Evolutionary conservation across 495 filamentous ascomycete species (phyloP).

Genomic region (Beverwykella pulmonaria): DNA sequence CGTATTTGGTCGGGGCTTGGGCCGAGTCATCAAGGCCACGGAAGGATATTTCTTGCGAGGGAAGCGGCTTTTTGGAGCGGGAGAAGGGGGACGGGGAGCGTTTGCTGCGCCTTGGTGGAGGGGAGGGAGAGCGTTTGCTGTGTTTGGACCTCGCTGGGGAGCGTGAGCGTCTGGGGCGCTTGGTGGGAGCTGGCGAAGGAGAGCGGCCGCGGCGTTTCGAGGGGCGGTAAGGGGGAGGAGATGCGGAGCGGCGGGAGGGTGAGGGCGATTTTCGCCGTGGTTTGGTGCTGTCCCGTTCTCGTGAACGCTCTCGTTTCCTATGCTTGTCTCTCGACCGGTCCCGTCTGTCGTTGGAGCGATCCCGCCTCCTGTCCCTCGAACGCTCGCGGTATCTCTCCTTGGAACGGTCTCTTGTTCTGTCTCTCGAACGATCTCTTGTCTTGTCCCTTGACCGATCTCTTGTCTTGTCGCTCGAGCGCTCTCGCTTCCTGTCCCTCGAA

Average conservation of each 20-base stretch:
- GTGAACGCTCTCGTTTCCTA: slow-evolving; percentile 13
- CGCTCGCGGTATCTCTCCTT: slow-evolving; percentile 4
- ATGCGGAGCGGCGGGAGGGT: slow-evolving; percentile 15
- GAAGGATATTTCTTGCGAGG: slow-evolving; percentile 46
- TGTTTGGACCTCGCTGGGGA: neutral
- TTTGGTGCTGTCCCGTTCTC: slow-evolving; percentile 19
- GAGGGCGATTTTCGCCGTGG: slow-evolving; percentile 6
- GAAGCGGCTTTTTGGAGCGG: slow-evolving; percentile 41
- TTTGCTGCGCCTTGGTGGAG: slow-evolving; percentile 9
- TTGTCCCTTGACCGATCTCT: slow-evolving; percentile 1
- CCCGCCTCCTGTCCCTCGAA: slow-evolving; percentile 16
- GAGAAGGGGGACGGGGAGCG: slow-evolving; percentile 27
- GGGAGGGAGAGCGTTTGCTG: neutral
- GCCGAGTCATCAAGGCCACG: slow-evolving; percentile 24
- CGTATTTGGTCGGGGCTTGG: slow-evolving; percentile 25
- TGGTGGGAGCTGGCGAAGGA: neutral
- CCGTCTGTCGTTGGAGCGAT: slow-evolving; percentile 5
- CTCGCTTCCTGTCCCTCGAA: slow-evolving; percentile 18
- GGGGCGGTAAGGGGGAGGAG: slow-evolving; percentile 17
- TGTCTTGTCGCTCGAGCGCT: neutral
- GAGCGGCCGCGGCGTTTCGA: slow-evolving; percentile 23
- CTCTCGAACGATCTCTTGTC: slow-evolving; percentile 7
- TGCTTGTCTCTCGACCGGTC: slow-evolving; percentile 4
- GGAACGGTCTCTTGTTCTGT: slow-evolving; percentile 3
- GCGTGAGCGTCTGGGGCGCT: neutral